Base-by-base conservation (phyloP, 176 grass and related monocot genomes). In the maize (Zea mays) region DNA sequence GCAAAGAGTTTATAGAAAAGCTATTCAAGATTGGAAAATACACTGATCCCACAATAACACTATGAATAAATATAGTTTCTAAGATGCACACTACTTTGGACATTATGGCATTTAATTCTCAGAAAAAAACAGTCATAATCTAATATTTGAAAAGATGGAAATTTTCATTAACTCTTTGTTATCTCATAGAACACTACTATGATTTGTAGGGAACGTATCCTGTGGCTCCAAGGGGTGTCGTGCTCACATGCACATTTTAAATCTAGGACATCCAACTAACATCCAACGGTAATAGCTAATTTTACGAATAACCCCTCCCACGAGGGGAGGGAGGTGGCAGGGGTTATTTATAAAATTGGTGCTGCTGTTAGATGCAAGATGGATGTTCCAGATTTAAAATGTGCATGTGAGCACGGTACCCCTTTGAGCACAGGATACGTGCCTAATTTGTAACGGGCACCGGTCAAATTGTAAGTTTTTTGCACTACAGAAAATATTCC, bases 141-240 rank as follows among this genome's bases (percentile, higher is more conserved):
- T 65, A 67, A 3, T 39, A 73, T 73, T 50, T 79, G 51, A 86
- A 74, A 74, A 80, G 8, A 2, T 67, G 65, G 46, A 60, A 19
- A 61, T 75, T 49, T 44, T 61, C 6, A 36, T 52, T 67, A 48
- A 70, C 43, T 50, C 36, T 67, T 83, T 40, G 9, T 5, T 62
- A 27, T 34, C 13, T 14, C 36, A 69, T 38, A 55, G 17, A 74
- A 46, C 36, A 68, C 4, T 12, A 44, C 2, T 69, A 33, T 38
- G 16, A 42, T 67, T 73, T 83, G 27, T 27, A 27, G 27, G 27
- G 27, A 27, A 27, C 27, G 27, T 27, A 27, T 27, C 27, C 27
- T 27, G 27, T 27, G 27, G 27, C 27, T 27, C 27, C 27, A 27
- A 27, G 27, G 27, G 27, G 27, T 27, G 1, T 27, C 27, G 27